Base-by-base conservation (phyloP, 2,329 filamentous ascomycete genomes). In the Pseudocercospora crystallina region DNA sequence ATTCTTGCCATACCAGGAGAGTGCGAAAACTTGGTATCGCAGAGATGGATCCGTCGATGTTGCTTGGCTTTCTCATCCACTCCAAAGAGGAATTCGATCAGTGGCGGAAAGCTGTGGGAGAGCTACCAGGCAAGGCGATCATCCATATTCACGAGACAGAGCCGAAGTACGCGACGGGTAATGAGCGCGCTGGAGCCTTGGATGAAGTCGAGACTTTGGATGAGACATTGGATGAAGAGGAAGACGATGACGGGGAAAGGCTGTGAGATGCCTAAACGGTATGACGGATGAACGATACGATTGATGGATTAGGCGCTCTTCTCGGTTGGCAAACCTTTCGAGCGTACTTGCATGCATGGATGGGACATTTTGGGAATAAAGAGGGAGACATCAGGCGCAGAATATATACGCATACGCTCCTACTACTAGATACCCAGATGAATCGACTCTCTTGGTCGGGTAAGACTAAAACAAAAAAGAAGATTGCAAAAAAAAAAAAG, bases 1-100 rank as follows among this genome's bases (percentile, higher is more conserved):
- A 86, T 48, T 87, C 87, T 1, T 96, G 90, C 65, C 92, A 99
- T 68, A 97, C 91, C 0, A 82, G 89, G 43, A 85, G 92, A 41
- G 74, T 99, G 13, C 84, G 92, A 33, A 82, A 87, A 49, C 78
- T 99, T 29, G 86, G 94, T 60, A 80, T 99, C 42, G 84, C 84
- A 52, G 91, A 97, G 65, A 94, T 99, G 89, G 94, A 99, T 64
- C 94, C 94, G 0, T 96, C 90, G 65, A 99, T 99, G 94, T 75
- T 99, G 36, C 89, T 99, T 58, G 92, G 90, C 4, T 97, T 97
- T 64, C 73, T 99, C 32, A 90, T 99, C 55, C 81, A 80, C 35
- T 83, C 88, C 51, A 85, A 92, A 61, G 80, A 85, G 37, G 94
- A 99, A 60, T 97, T 92, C 86, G 73, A 80, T 34, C 80, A 83